Base-by-base conservation (phyloP, 345 rosid species). In the Bruguiera sexangula region DNA sequence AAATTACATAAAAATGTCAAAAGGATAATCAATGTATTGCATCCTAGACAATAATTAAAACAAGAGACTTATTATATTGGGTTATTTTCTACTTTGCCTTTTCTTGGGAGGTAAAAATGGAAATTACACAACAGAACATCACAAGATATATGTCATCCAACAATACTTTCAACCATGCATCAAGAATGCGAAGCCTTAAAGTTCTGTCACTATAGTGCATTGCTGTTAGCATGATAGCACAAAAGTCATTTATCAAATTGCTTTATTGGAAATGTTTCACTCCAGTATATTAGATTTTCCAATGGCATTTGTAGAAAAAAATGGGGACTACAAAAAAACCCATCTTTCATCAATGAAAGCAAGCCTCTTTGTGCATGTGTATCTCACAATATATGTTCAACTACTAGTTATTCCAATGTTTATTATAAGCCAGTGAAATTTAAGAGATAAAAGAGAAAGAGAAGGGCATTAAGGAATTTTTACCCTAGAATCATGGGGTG, bases 401-500 rank as follows among this genome's bases (percentile, higher is more conserved):
- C 29, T 9, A 3, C 13, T 11, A 55, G 16, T 55, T 55, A 20
- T 10, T 39, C 48, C 48, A 39, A 55, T 7, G 11, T 55, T 4
- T 21, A 26, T n/a, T 55, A 26, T 24, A 21, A 36, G 43, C 21
- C 39, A 57, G 30, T 22, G 13, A 60, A 48, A 32, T 68, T 39
- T 65, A 29, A 61, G 70, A 31, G 54, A 69, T 15, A 50, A 19
- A 60, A 63, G 29, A 68, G 16, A 15, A 20, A 66, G n/a, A 79
- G 15, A 20, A 29, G 30, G 5, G 39, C 32, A 22, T 52, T 39
- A 60, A 53, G 21, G n/a, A 69, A 62, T 31, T 67, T 39, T 56
- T 82, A 92, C 99, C 94, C 82, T 77, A 21, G 21, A 63, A 77
- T 79, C 82, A 7, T 75, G 75, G 18, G 85, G 82, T 52, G 83